Conservation (phyloP, 352 stramenopile genomes). For the Globisporangium nodosum region DNA sequence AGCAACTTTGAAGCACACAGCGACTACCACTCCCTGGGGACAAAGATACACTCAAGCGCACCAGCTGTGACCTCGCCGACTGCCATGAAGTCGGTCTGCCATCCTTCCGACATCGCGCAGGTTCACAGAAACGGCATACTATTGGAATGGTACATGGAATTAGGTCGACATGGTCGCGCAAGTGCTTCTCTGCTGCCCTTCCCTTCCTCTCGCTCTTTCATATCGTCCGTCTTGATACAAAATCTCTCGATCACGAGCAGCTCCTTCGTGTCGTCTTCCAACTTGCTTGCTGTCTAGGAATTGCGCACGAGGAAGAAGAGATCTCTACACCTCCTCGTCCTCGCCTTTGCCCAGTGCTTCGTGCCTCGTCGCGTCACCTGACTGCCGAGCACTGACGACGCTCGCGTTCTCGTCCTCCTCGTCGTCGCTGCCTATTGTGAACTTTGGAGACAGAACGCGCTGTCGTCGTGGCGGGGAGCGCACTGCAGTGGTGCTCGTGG, state of each 20-base stretch:
- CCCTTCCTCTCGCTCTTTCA: too few relatives aligned
- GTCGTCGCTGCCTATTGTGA: conserved; percentile 43
- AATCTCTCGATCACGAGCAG: not conserved
- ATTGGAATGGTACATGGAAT: not conserved
- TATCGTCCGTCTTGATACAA: not conserved
- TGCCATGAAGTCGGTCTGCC: too few relatives aligned
- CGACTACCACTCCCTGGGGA: too few relatives aligned
- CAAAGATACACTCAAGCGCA: too few relatives aligned
- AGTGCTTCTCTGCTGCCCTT: too few relatives aligned
- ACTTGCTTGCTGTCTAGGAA: not conserved
- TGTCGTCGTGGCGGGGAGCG: conserved; percentile 26
- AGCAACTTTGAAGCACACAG: too few relatives aligned
- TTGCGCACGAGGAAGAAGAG: not conserved
- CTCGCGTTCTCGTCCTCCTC: conserved; percentile 18
- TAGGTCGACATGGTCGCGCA: not conserved
- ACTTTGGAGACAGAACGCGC: conserved; percentile 22
- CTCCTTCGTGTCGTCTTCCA: not conserved
- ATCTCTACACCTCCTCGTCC: not conserved
- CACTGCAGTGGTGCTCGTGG: conserved; percentile 14
- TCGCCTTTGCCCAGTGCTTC: not conserved
- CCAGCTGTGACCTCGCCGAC: too few relatives aligned
- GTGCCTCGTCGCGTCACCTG: not conserved
- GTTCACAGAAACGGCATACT: too few relatives aligned
- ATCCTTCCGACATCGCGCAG: too few relatives aligned
- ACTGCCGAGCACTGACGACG: not conserved